phyloP scores from a whole-genome alignment of 306 rosid species.

The Corylus americana region DNA sequence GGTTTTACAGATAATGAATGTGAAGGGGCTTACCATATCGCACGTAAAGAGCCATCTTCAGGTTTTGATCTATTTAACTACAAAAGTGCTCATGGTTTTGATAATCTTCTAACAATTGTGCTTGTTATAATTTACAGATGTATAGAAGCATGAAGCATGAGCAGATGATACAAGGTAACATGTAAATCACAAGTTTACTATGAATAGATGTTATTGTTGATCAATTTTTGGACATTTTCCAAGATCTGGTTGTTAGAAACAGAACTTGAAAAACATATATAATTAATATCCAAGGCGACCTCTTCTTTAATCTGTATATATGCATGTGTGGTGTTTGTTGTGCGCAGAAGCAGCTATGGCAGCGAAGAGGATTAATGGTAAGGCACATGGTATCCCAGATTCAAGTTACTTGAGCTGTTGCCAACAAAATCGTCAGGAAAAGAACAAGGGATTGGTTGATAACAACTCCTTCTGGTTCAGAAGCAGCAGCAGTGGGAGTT shows the following conservation, averaged over 20 bases:
- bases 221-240: background rate
- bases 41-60: conserved; percentile 97
- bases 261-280: background rate
- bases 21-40: conserved; percentile 69
- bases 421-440: conserved; percentile 24
- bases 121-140: conserved; percentile 58
- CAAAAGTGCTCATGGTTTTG: background rate
- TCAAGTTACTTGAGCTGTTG: conserved; percentile 14
- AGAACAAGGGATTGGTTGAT: conserved; percentile 1
- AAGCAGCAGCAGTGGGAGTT: conserved; percentile 6
- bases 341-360: conserved; percentile 32
- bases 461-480: conserved; percentile 7
- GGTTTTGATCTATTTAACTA: conserved; percentile 39
- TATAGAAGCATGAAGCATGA: conserved; percentile 82
- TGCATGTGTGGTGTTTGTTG: background rate
- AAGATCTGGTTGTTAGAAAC: background rate
- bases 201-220: background rate
- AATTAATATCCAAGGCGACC: background rate
- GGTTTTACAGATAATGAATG: conserved; percentile 74
- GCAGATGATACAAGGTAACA: conserved; percentile 60
- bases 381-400: conserved; percentile 13
- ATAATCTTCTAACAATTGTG: conserved; percentile 30
- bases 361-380: conserved; percentile 23
- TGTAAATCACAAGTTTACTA: conserved; percentile 10
- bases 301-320: background rate